phyloP scores from a whole-genome alignment of 345 rosid genomes.

The Populus alba region DNA sequence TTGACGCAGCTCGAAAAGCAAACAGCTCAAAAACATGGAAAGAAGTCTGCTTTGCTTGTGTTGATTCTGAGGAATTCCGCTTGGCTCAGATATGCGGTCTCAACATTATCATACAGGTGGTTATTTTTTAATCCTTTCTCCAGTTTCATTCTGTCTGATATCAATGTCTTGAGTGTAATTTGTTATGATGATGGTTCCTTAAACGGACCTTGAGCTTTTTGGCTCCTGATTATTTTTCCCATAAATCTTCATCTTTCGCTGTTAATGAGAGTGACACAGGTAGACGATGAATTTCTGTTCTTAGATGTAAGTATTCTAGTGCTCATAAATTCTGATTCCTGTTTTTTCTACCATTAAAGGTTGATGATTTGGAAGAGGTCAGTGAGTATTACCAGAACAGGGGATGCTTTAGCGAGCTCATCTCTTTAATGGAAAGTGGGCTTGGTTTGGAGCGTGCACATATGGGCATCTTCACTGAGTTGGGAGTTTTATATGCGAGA shows the following conservation, averaged over 20 bases:
- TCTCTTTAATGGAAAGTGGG: slow-evolving; percentile 97
- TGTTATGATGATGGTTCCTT: background rate
- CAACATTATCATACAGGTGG: slow-evolving; percentile 82
- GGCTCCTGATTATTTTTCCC: background rate
- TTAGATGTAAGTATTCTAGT: background rate
- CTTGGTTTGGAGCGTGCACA: slow-evolving; percentile 94
- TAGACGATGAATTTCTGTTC: background rate
- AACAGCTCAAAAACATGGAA: slow-evolving; percentile 98
- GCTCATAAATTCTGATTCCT: background rate
- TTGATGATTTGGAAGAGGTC: slow-evolving; percentile 93
- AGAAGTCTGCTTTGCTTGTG: slow-evolving; percentile 96
- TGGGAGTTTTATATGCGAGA: slow-evolving; percentile 97
- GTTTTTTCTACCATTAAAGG: slow-evolving; percentile 37
- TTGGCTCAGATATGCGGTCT: slow-evolving; percentile 93
- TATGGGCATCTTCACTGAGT: slow-evolving; percentile 95
- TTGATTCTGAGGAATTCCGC: slow-evolving; percentile 92
- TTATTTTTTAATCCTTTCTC: background rate
- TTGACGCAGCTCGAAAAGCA: slow-evolving; percentile 96
- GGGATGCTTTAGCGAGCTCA: slow-evolving; percentile 89
- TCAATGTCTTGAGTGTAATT: background rate
- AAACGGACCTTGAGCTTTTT: background rate
- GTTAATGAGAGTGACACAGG: background rate
- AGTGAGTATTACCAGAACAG: slow-evolving; percentile 92
- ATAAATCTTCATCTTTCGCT: background rate
- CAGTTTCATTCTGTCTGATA: background rate